Evolutionary conservation across 208 protist species (phyloP).

Genomic region (Phytomonas sp.): DNA sequence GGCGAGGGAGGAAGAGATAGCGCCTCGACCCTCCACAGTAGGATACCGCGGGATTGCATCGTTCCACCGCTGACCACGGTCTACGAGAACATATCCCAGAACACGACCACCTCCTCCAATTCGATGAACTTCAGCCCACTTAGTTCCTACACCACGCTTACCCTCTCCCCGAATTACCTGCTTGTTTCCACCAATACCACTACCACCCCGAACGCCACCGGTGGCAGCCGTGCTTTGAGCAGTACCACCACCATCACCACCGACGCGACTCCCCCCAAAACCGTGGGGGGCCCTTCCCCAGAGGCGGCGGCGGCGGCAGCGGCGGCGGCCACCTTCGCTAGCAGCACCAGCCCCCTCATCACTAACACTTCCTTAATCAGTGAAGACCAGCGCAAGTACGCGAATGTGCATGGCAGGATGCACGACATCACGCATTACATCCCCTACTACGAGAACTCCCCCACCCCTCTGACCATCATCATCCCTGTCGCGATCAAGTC

Average conservation of each 20-base stretch:
- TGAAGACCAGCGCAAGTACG: slow-evolving; percentile 20
- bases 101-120: background rate
- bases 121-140: background rate
- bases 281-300: background rate
- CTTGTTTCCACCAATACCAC: background rate
- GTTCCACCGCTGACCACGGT: too few species aligned
- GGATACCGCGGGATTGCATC: background rate
- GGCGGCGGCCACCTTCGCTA: too few species aligned
- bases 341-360: background rate
- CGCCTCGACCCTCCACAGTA: background rate
- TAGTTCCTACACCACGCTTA: background rate
- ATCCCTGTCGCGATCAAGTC: slow-evolving; percentile 19
- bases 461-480: slow-evolving; percentile 23
- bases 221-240: too few species aligned
- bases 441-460: slow-evolving; percentile 22
- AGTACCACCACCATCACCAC: background rate
- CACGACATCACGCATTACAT: slow-evolving; percentile 25
- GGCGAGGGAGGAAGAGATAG: background rate
- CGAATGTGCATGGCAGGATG: slow-evolving; percentile 39
- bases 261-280: background rate
- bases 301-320: too few species aligned
- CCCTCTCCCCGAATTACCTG: background rate
- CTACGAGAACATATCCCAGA: background rate
- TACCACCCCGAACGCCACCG: background rate
- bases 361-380: slow-evolving; percentile 14